Evolutionary conservation across 202 grass and related monocot genomes (phyloP).

Genomic region (Zizania palustris): DNA sequence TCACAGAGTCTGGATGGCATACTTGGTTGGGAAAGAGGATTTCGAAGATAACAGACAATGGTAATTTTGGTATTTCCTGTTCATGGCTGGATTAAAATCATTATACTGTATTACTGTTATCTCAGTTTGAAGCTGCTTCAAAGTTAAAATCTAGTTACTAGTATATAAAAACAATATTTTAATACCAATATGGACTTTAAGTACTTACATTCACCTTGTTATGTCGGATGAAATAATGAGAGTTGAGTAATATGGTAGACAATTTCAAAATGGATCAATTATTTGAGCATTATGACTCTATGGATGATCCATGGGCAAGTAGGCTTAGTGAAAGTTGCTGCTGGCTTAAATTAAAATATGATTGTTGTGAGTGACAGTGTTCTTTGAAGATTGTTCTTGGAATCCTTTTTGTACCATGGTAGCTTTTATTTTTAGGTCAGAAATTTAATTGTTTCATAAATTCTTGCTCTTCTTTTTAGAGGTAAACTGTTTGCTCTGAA

Average conservation of each 20-base stretch:
- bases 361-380: background rate
- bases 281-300: conserved; percentile 1
- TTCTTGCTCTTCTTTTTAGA: background rate
- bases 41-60: background rate
- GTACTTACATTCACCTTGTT: background rate
- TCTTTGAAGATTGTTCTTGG: background rate
- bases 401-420: background rate
- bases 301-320: background rate
- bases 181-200: background rate
- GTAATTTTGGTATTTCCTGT: background rate
- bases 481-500: background rate
- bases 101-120: background rate
- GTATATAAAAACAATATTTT: background rate
- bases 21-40: conserved; percentile 2
- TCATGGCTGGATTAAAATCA: background rate
- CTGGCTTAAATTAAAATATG: background rate
- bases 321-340: background rate
- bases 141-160: background rate
- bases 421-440: background rate
- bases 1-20: background rate
- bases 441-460: background rate
- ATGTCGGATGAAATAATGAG: background rate
- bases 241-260: background rate
- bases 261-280: background rate
- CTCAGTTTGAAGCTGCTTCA: background rate